These are phyloP conservation scores for Corylus heterophylla DNA, from an alignment of 306 rosid species.

Conservation along the genomic window DNA sequence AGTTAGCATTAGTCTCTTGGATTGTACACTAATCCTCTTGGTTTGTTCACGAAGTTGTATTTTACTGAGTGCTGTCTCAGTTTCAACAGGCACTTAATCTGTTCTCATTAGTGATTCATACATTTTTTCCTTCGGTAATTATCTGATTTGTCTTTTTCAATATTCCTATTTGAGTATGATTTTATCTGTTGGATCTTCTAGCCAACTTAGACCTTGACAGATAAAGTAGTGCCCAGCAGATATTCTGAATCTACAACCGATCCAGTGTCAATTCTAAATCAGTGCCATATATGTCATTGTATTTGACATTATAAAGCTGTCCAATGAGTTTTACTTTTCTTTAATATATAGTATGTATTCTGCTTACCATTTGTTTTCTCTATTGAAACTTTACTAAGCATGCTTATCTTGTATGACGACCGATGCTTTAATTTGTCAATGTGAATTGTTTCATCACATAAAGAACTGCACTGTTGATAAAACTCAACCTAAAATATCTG, in stretches of 20 bases:
- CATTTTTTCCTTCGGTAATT: neutral
- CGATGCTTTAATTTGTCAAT: neutral
- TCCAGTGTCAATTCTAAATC: neutral
- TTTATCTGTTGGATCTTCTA: neutral
- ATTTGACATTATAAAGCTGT: neutral
- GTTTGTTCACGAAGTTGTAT: neutral
- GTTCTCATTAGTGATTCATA: neutral
- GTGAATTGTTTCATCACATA: slow-evolving; percentile 11
- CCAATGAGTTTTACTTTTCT: neutral
- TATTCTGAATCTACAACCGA: neutral
- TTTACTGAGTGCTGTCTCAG: neutral
- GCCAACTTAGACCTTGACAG: neutral
- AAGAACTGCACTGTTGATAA: slow-evolving; percentile 15
- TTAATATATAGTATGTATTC: neutral
- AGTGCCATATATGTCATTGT: neutral
- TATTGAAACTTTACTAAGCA: neutral
- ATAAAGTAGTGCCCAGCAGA: neutral
- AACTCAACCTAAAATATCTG: slow-evolving; percentile 8
- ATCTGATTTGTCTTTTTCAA: neutral
- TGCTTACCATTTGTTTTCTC: neutral
- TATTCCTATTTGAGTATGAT: neutral
- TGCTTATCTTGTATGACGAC: neutral
- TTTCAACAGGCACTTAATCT: neutral
- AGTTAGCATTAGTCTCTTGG: slow-evolving; percentile 2
- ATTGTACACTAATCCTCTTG: neutral